Conservation (phyloP, 495 filamentous ascomycete genomes). For the Aspergillus kassunensis region DNA sequence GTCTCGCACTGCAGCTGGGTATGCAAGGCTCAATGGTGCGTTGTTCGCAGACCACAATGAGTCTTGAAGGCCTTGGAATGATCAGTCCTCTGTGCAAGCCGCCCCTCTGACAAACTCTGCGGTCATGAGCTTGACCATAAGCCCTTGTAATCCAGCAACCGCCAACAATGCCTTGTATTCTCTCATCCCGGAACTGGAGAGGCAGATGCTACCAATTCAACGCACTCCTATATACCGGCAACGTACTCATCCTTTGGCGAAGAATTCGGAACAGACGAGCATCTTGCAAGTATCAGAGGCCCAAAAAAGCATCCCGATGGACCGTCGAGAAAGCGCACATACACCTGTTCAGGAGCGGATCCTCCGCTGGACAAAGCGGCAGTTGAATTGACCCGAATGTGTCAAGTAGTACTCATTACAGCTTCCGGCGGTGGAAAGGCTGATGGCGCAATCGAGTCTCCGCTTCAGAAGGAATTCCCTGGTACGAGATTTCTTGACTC, state of each 20-base stretch:
- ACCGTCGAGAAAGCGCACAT: neutral
- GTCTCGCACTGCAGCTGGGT: slow-evolving; percentile 17
- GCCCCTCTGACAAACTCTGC: slow-evolving; percentile 15
- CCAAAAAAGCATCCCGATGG: too few relatives aligned
- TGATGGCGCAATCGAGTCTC: neutral
- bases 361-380: neutral
- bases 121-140: slow-evolving; percentile 28
- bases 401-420: neutral
- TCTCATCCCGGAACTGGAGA: too few relatives aligned
- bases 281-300: too few relatives aligned
- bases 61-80: too few relatives aligned
- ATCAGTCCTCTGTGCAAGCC: neutral
- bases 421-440: neutral
- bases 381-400: neutral
- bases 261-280: too few relatives aligned
- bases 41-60: too few relatives aligned
- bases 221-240: too few relatives aligned
- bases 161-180: too few relatives aligned
- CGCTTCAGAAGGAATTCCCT: neutral
- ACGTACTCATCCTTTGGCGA: too few relatives aligned
- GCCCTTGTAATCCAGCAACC: slow-evolving; percentile 27
- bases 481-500: neutral
- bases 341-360: neutral
- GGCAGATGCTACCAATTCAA: too few relatives aligned
- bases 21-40: neutral